A percentile compares a stretch with the other conserved stretches of the same genome.
These are phyloP conservation scores for Asterophora lycoperdoides DNA, from an alignment of 768 basidiomycete genomes.

Conservation along the genomic window DNA sequence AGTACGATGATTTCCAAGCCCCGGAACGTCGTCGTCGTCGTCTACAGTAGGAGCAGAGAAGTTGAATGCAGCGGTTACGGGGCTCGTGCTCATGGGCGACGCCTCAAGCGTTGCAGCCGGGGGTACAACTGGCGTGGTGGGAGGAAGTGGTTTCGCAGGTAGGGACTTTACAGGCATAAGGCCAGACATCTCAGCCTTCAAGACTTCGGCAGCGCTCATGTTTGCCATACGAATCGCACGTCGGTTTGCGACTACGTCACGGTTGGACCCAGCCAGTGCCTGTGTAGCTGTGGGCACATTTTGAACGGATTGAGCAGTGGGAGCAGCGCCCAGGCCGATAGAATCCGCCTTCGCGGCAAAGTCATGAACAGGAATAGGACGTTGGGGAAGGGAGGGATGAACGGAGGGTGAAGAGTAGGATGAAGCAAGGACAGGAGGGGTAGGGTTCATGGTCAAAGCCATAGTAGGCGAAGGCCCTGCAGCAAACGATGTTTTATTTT, in stretches of 20 bases:
- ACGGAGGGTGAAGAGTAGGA: slow-evolving; percentile 28
- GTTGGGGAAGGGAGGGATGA: slow-evolving; percentile 61
- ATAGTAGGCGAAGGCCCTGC: slow-evolving; percentile 47
- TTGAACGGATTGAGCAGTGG: slow-evolving; percentile 53
- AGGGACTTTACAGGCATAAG: slow-evolving; percentile 44
- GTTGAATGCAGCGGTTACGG: slow-evolving; percentile 1
- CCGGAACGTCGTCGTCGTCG: slow-evolving; percentile 34
- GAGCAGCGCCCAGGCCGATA: slow-evolving; percentile 65
- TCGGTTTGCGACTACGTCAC: slow-evolving; percentile 86
- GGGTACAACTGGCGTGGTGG: slow-evolving; percentile 22
- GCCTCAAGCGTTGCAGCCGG: slow-evolving; percentile 27
- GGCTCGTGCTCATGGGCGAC: slow-evolving; percentile 26
- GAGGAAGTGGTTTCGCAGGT: slow-evolving; percentile 32
- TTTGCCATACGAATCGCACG: slow-evolving; percentile 93
- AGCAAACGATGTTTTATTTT: slow-evolving; percentile 32
- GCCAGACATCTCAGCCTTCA: slow-evolving; percentile 84
- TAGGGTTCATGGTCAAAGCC: slow-evolving; percentile 43
- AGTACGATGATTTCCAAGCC: slow-evolving; percentile 28
- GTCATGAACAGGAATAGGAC: slow-evolving; percentile 48
- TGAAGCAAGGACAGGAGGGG: slow-evolving; percentile 33
- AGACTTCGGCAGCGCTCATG: slow-evolving; percentile 90
- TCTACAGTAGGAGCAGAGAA: slow-evolving; percentile 6
- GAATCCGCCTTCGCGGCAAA: slow-evolving; percentile 77
- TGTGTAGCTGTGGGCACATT: slow-evolving; percentile 60
- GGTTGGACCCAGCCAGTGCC: slow-evolving; percentile 82